A percentile compares a stretch with the other conserved stretches of the same genome.
phyloP scores from a whole-genome alignment of 371 early-diverging fungal genomes.

The Quaeritorhiza haematococci region DNA sequence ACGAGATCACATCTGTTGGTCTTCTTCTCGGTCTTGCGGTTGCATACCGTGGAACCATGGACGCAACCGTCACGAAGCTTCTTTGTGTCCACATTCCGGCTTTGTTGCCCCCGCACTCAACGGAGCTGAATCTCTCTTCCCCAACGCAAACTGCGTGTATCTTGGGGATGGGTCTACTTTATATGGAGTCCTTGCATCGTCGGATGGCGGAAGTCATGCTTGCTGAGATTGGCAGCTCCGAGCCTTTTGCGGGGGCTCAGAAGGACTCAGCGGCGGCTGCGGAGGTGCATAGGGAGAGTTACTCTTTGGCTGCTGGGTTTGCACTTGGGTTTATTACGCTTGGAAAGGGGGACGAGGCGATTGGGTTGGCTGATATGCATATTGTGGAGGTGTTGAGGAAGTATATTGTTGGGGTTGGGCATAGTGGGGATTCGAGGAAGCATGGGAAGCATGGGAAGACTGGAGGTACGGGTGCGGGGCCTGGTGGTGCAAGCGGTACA shows the following conservation, averaged over 20 bases:
- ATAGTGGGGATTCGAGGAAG: neutral
- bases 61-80: constrained; percentile 57
- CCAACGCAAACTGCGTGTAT: constrained; percentile 59
- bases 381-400: constrained; percentile 53
- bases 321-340: constrained; percentile 75
- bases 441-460: neutral
- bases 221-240: constrained; percentile 52
- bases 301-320: constrained; percentile 56
- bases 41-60: constrained; percentile 63
- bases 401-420: constrained; percentile 35
- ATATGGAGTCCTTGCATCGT: constrained; percentile 60
- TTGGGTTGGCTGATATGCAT: constrained; percentile 51
- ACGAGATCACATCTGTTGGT: constrained; percentile 63
- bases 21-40: constrained; percentile 70
- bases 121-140: constrained; percentile 52
- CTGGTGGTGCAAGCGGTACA: too few species aligned
- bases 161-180: constrained; percentile 71
- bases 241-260: neutral
- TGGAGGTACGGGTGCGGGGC: too few species aligned
- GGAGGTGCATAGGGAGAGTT: constrained; percentile 30
- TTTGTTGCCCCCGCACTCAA: constrained; percentile 46
- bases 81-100: constrained; percentile 69
- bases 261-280: constrained; percentile 12
- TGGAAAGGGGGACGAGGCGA: constrained; percentile 56
- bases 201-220: constrained; percentile 67